These are phyloP conservation scores for Venturia asperata DNA, from an alignment of 2,329 filamentous ascomycete species.

Conservation along the genomic window DNA sequence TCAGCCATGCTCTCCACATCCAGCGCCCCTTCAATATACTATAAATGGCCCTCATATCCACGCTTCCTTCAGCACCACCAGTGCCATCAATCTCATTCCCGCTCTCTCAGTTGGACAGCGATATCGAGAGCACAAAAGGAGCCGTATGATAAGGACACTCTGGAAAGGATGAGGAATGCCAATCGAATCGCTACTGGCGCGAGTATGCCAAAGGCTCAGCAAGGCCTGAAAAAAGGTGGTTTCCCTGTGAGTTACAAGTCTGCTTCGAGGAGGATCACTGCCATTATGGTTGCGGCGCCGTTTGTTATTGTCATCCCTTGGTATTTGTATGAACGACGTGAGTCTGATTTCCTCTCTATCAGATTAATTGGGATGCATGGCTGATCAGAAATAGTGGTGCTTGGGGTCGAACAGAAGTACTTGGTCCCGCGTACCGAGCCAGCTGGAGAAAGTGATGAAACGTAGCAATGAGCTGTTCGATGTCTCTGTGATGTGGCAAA, in stretches of 20 bases:
- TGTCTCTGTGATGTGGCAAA: no score
- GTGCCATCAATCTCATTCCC: background rate
- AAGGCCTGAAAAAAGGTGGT: slow-evolving; percentile 7
- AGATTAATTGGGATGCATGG: background rate
- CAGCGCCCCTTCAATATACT: background rate
- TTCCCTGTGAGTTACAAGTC: slow-evolving; percentile 16
- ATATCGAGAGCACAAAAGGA: background rate
- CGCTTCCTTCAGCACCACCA: background rate
- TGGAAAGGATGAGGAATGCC: background rate
- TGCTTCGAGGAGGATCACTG: slow-evolving; percentile 15
- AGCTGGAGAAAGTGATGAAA: no score
- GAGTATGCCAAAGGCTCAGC: background rate
- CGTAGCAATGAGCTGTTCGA: no score
- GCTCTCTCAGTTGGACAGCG: background rate
- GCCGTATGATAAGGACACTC: background rate
- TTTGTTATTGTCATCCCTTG: slow-evolving; percentile 11
- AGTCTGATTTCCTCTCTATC: background rate
- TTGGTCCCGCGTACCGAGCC: background rate
- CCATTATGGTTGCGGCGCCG: slow-evolving; percentile 19
- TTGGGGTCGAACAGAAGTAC: slow-evolving; percentile 16
- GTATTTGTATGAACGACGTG: slow-evolving; percentile 17
- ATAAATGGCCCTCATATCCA: background rate
- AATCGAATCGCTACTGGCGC: background rate
- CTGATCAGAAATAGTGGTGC: slow-evolving; percentile 1
- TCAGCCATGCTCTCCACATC: background rate